Percentiles rank a stretch among this genome's conserved stretches.
These are phyloP conservation scores for Hippophae tibetana DNA, from an alignment of 306 rosid species.

Conservation along the genomic window DNA sequence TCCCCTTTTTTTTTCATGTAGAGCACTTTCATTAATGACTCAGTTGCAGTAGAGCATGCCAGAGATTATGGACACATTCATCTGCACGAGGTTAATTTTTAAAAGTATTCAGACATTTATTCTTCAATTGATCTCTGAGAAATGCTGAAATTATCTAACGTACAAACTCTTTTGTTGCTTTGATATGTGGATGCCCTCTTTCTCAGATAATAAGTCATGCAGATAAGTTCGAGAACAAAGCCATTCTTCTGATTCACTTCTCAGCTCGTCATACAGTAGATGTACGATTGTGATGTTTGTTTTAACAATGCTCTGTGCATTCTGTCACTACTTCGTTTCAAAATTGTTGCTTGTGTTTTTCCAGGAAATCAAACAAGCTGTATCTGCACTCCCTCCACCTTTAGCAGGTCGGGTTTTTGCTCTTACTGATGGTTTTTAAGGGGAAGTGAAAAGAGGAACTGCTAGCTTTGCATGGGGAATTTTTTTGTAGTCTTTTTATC, in stretches of 20 bases:
- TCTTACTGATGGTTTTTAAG: constrained; percentile 72
- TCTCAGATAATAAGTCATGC: constrained; percentile 62
- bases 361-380: constrained; percentile 83
- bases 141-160: constrained; percentile 5
- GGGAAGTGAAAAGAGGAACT: background rate
- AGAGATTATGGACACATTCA: constrained; percentile 85
- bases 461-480: background rate
- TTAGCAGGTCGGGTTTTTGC: constrained; percentile 69
- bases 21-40: constrained; percentile 73
- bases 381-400: constrained; percentile 43
- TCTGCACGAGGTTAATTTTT: constrained; percentile 54
- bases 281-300: constrained; percentile 21
- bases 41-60: constrained; percentile 67
- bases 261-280: constrained; percentile 63
- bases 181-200: constrained; percentile 10
- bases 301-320: background rate
- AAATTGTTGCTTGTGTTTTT: constrained; percentile 3
- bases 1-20: constrained; percentile 13
- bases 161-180: background rate
- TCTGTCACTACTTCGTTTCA: background rate
- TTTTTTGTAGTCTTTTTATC: no score
- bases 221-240: constrained; percentile 59
- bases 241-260: constrained; percentile 83
- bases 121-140: constrained; percentile 1
- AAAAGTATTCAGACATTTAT: background rate